Evolutionary conservation across 2,329 filamentous ascomycete genomes (phyloP).

Genomic region (Curvularia eragrostidis): DNA sequence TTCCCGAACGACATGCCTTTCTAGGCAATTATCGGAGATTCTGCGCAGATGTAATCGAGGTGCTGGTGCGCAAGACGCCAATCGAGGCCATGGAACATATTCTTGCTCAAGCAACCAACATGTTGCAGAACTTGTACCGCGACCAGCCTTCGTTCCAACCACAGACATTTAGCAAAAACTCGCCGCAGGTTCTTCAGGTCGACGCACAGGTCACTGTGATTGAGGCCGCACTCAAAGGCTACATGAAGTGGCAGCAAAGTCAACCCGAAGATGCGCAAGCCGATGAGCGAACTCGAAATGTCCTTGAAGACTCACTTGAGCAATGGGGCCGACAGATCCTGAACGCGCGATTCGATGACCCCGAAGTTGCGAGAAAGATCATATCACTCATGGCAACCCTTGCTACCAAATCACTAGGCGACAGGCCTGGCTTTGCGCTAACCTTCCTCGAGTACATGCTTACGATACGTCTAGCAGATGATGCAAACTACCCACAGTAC

Average conservation of each 20-base stretch:
- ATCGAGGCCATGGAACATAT: conserved; percentile 88
- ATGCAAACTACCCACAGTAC: conserved; percentile 74
- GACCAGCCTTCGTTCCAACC: conserved; percentile 69
- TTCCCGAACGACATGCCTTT: conserved; percentile 93
- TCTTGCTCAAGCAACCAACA: conserved; percentile 75
- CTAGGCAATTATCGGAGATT: conserved; percentile 94
- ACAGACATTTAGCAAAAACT: conserved; percentile 66
- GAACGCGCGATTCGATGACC: conserved; percentile 78
- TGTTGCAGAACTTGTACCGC: conserved; percentile 78
- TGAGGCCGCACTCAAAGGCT: conserved; percentile 87
- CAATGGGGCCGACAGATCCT: conserved; percentile 76
- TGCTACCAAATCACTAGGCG: conserved; percentile 79
- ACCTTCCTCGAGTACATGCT: conserved; percentile 91
- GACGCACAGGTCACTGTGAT: conserved; percentile 91
- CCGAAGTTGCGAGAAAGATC: conserved; percentile 79
- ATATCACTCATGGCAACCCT: conserved; percentile 85
- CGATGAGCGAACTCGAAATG: conserved; percentile 59
- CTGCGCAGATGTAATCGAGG: conserved; percentile 84
- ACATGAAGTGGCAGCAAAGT: conserved; percentile 74
- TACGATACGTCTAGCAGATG: conserved; percentile 76
- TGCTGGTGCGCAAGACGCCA: conserved; percentile 80
- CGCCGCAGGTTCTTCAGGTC: conserved; percentile 75
- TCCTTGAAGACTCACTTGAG: conserved; percentile 70
- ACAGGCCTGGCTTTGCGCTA: conserved; percentile 80
- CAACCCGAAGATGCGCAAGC: conserved; percentile 60